Evolutionary conservation across 305 asterid genomes (phyloP).

Genomic region (Stenogyne calaminthoides): DNA sequence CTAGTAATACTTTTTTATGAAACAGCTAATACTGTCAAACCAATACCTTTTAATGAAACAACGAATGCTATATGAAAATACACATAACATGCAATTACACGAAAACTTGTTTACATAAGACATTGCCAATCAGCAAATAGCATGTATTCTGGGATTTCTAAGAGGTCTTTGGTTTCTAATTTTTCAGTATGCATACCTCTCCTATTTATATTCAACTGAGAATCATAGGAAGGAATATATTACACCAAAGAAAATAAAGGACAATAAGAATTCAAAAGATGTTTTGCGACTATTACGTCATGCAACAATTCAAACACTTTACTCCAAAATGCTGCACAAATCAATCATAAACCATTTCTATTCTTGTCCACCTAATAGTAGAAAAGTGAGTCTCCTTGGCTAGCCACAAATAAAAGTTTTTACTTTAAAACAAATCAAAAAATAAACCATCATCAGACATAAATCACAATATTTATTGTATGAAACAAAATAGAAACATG

Average conservation of each 20-base stretch:
- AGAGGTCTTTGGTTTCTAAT: neutral
- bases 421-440: neutral
- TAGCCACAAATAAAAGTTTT: neutral
- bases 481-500: neutral
- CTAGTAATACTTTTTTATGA: too few species aligned
- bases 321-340: neutral
- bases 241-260: neutral
- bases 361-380: neutral
- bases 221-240: neutral
- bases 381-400: neutral
- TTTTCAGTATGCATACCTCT: neutral
- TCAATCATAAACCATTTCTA: neutral
- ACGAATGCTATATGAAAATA: too few species aligned
- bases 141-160: conserved; percentile 14
- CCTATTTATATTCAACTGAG: neutral
- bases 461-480: neutral
- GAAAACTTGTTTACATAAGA: too few species aligned
- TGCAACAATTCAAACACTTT: conserved; percentile 8
- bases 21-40: too few species aligned
- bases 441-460: neutral
- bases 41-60: too few species aligned
- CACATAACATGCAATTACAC: too few species aligned
- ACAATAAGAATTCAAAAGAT: neutral
- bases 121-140: neutral
- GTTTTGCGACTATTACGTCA: neutral